Base-by-base conservation (phyloP, 129 eudicot species). In the Arctium minus region DNA sequence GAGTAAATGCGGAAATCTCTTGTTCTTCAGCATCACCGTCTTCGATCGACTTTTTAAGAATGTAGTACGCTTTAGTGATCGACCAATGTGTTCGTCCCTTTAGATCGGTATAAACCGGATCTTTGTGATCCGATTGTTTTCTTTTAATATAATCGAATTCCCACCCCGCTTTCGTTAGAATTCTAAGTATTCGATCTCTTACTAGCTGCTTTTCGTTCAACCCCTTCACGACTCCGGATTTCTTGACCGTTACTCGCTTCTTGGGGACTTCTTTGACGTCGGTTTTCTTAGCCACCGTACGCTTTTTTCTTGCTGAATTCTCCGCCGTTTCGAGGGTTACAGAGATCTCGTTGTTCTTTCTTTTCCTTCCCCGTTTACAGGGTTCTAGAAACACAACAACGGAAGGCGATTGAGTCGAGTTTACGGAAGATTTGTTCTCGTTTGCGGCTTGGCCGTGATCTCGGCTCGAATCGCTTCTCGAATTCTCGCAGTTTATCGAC, bases 31-130 rank as follows among this genome's bases (percentile, higher is more conserved):
- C 91, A 8, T 36, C 53, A 10, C 88, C 86, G 12, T 35, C 42
- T 53, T 88, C 89, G 70, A 90, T 48, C 77, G 78, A 79, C 86
- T 75, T 62, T 64, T 88, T 80, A 17, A 92, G 86, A 62, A 62
- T 68, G 27, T 31, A 62, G 80, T 92, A 92, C 6, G 97, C 97
- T 75, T 73, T 60, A 27, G 97, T 92, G 30, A 84, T 85, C 17
- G 97, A 92, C 97, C 97, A 92, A 50, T 86, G 79, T 65, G 87
- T 79, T 79, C 56, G 83, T 53, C 92, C 94, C 0, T 84, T 80
- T 36, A 69, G 74, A 30, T 85, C 91, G 30, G 87, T 88, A 83
- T 89, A 92, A 2, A 92, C 92, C 5, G 94, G 88, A 69, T 92
- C 97, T n/a, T 46, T 18, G 70, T 90, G 89, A 4, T 78, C 83